Evolutionary conservation across 2,329 filamentous ascomycete species (phyloP), one percentile per base, ranked within the genome.

Genomic region (Diaporthe citri): DNA sequence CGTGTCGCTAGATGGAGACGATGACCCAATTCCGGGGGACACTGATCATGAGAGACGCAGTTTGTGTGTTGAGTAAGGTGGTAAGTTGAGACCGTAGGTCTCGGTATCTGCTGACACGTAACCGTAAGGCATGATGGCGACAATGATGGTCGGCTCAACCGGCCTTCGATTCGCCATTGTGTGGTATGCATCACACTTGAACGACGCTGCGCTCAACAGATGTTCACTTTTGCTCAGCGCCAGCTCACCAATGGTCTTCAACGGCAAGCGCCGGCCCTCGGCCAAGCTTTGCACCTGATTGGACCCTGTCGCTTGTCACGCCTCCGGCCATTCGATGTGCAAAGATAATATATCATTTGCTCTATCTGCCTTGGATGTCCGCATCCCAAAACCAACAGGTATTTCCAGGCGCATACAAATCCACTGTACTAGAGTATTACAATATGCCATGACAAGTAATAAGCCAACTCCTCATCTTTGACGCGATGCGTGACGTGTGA

Each of bases 351-450:
- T 55, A 48, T 39, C 55, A 51, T 46, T 57, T 72, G 46, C 46
- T 64, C 57, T 72, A 72, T 55, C 70, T 72, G 13, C 20, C n/a
- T 39, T 25, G 25, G 34, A 56, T 48, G 15, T 41, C 48, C 34
- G 46, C 48, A 41, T 22, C n/a, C 46, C 64, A 69, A 69, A 69
- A 55, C 34, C 64, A 31, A 55, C 48, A 55, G 48, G 34, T 59
- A 17, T 48, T 48, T 71, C 51, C 28, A 71, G 52, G 52, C 28
- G 39, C 31, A 46, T n/a, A 56, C 52, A 59, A 46, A 36, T n/a
- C 34, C 60, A 71, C n/a, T 43, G 48, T 64, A 46, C 71, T 72
- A 72, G 25, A 72, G 41, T 72, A 72, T 72, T 72, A 72, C 57
- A 72, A 72, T 64, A 72, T 64, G 51, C 56, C 39, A 52, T 52